Base-by-base conservation (phyloP, 768 basidiomycete species). In the Collybia sordida region DNA sequence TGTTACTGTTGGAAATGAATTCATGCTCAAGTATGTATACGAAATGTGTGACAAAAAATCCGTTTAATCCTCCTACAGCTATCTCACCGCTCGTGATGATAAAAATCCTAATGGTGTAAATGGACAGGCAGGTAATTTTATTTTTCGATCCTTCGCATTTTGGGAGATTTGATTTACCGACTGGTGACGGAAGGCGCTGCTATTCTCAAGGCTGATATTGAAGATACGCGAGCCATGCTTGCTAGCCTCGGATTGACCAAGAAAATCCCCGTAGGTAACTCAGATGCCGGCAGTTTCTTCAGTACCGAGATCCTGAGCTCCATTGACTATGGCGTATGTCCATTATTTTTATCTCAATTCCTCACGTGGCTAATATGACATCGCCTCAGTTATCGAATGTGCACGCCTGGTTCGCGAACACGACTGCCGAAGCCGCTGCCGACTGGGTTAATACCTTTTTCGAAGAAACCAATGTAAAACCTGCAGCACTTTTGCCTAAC, bases 321-420 rank as follows among this genome's bases (percentile, higher is more conserved):
- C 3, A 72, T 85, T 24, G 85, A 90, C 60, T 92, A 86, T 56
- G 89, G 87, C 35, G 84, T 85, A 67, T 31, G 81, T 72, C 7
- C 50, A 52, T 42, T 18, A 11, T 47, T 25, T 49, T 14, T 22
- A 35, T 42, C 38, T 40, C 42, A 21, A 48, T 49, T 3, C 24
- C 38, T 31, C 17, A 39, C 21, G 37, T 42, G 40, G 23, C 7
- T 28, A 22, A 21, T 14, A 27, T 55, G n/a, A 18, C 7, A 18
- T 31, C 18, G 17, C 27, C 37, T 9, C 53, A 87, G 85, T 76
- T 94, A 80, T 81, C 91, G 9, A 95, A 97, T 55, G 91, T 93
- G n/a, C 93, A 96, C 63, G 85, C 93, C 6, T 94, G 91, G 92
- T 98, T 97, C 68, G 95, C 89, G 12, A 83, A 86, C 54, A 80